phyloP scores from a whole-genome alignment of 768 basidiomycete genomes.

The Tylopilus vinaceipallidus region DNA sequence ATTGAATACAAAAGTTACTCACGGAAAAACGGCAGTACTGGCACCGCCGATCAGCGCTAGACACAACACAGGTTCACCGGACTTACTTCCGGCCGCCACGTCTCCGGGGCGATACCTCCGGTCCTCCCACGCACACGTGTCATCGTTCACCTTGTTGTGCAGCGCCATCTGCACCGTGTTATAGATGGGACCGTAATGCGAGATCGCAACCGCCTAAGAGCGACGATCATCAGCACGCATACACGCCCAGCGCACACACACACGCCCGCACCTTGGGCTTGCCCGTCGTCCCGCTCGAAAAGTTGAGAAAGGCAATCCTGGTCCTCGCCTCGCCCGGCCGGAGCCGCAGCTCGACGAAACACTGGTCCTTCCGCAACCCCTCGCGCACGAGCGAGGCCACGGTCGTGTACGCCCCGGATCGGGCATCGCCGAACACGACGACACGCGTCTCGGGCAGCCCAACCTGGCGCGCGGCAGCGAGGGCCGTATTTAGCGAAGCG shows the following conservation, averaged over 20 bases:
- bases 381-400: slow-evolving; percentile 55
- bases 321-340: slow-evolving; percentile 57
- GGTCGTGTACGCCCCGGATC: too few species aligned
- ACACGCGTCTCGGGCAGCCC: slow-evolving; percentile 33
- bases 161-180: slow-evolving; percentile 61
- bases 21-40: slow-evolving; percentile 65
- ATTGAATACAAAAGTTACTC: slow-evolving; percentile 23
- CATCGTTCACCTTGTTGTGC: slow-evolving; percentile 44
- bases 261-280: slow-evolving; percentile 29
- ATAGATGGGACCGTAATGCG: slow-evolving; percentile 63
- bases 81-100: slow-evolving; percentile 53
- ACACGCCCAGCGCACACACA: not conserved
- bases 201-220: slow-evolving; percentile 58
- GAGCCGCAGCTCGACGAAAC: slow-evolving; percentile 47
- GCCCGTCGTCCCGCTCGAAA: slow-evolving; percentile 78
- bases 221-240: not conserved
- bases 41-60: slow-evolving; percentile 8
- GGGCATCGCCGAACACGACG: slow-evolving; percentile 23
- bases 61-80: not conserved
- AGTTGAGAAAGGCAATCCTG: slow-evolving; percentile 63
- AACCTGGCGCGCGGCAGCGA: slow-evolving; percentile 29
- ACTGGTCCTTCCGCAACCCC: slow-evolving; percentile 32
- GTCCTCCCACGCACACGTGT: slow-evolving; percentile 38
- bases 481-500: slow-evolving; percentile 24
- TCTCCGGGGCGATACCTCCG: slow-evolving; percentile 53